Conservation (phyloP, 2,329 filamentous ascomycete genomes). For the Diplocarpon mali region DNA sequence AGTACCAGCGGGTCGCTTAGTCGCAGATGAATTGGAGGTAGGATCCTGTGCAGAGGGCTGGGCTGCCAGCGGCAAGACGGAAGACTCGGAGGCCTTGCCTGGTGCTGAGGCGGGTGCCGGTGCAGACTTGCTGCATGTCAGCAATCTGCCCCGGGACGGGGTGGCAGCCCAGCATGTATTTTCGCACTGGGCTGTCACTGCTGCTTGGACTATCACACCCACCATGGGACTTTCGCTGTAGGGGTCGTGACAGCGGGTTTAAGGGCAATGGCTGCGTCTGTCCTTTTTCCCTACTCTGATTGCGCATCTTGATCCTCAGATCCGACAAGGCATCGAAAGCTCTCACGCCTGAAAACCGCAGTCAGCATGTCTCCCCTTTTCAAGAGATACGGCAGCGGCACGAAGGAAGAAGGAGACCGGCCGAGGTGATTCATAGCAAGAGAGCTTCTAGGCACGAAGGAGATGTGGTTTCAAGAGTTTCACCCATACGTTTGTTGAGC, state of each 20-base stretch:
- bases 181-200: not conserved
- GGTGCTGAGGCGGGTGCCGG: conserved; percentile 1
- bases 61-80: conserved; percentile 6
- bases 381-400: not conserved
- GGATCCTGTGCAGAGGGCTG: conserved; percentile 5
- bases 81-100: conserved; percentile 8
- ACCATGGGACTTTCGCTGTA: too few relatives aligned
- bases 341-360: not conserved
- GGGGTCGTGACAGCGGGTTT: not conserved
- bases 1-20: conserved; percentile 5
- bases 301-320: not conserved
- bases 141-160: not conserved
- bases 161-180: not conserved
- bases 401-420: not conserved
- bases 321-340: conserved; percentile 1
- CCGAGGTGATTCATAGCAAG: not conserved
- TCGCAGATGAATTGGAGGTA: conserved; percentile 11
- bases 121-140: conserved; percentile 1
- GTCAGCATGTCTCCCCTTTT: not conserved
- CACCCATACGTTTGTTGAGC: conserved; percentile 9
- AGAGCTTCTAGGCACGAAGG: not conserved
- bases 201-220: not conserved
- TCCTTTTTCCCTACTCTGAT: not conserved
- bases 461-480: not conserved
- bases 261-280: not conserved